These are phyloP conservation scores for Cladosporium cucumerinum DNA, from an alignment of 2,329 filamentous ascomycete species.

Conservation along the genomic window DNA sequence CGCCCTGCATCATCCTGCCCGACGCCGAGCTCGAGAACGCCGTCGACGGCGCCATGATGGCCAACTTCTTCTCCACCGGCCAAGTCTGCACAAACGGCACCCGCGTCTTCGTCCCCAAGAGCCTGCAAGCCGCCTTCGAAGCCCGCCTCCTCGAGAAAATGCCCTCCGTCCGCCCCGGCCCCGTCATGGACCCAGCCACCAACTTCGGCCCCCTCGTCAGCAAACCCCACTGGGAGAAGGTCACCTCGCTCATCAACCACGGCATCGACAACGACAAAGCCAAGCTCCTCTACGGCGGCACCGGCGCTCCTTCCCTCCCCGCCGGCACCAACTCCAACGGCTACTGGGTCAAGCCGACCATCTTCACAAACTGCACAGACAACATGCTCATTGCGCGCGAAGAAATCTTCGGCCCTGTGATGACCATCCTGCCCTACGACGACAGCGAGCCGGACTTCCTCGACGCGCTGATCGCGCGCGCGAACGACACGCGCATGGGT, in stretches of 20 bases:
- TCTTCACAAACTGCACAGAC: conserved; percentile 84
- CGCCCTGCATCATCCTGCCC: conserved; percentile 73
- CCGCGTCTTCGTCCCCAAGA: conserved; percentile 72
- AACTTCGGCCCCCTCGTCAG: conserved; percentile 86
- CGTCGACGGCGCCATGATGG: conserved; percentile 89
- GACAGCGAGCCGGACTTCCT: conserved; percentile 43
- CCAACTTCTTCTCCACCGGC: conserved; percentile 87
- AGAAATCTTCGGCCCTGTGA: conserved; percentile 87
- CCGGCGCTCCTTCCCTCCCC: conserved; percentile 53
- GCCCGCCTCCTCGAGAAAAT: conserved; percentile 67
- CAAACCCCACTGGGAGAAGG: conserved; percentile 70
- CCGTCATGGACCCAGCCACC: conserved; percentile 66
- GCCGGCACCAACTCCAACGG: conserved; percentile 52
- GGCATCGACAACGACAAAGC: conserved; percentile 72
- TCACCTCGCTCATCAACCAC: conserved; percentile 70
- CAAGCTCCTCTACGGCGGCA: conserved; percentile 69
- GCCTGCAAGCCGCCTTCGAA: conserved; percentile 67
- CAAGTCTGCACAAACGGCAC: conserved; percentile 95
- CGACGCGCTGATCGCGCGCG: conserved; percentile 66
- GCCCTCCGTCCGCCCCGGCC: conserved; percentile 64
- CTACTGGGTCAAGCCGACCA: conserved; percentile 80
- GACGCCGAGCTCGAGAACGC: conserved; percentile 75
- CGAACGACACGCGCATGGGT: conserved; percentile 73
- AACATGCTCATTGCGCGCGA: conserved; percentile 74
- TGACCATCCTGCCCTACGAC: conserved; percentile 74